phyloP scores from a whole-genome alignment of 2,329 filamentous ascomycete species.

The Epichloe gansuensis region DNA sequence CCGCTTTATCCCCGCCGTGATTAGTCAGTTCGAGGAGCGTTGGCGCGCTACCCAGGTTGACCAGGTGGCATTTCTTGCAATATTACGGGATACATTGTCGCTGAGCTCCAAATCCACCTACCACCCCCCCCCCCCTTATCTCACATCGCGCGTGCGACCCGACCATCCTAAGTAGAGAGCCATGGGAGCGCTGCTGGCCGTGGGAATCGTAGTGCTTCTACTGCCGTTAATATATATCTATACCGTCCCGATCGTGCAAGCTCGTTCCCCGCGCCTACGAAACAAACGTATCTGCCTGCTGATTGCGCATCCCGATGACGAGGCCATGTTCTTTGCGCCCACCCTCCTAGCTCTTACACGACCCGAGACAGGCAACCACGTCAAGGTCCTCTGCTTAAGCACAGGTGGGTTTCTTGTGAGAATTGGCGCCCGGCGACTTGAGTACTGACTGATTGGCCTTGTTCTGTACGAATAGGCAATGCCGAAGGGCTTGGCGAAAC shows the following conservation, averaged over 20 bases:
- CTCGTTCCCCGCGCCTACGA: conserved; percentile 51
- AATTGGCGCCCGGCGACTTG: background rate
- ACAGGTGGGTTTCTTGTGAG: conserved; percentile 40
- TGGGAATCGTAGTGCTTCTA: no score
- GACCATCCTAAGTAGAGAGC: no score
- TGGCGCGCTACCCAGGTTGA: no score
- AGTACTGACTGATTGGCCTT: background rate
- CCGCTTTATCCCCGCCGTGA: no score
- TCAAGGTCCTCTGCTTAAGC: conserved; percentile 89
- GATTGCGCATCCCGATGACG: conserved; percentile 95
- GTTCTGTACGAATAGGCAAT: conserved; percentile 41
- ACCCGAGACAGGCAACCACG: conserved; percentile 70
- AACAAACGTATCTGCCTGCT: conserved; percentile 84
- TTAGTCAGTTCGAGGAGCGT: no score
- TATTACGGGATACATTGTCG: no score
- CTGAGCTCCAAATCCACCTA: no score
- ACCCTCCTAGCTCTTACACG: conserved; percentile 72
- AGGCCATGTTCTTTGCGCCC: conserved; percentile 98
- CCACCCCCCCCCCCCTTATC: no score
- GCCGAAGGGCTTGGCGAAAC: conserved; percentile 78
- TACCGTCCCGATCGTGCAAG: conserved; percentile 31
- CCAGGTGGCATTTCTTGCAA: no score
- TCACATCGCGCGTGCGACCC: no score
- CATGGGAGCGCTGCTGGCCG: no score
- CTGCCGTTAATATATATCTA: conserved; percentile 32